These are phyloP conservation scores for Colletotrichum magnum DNA, from an alignment of 2,329 filamentous ascomycete species.

Conservation along the genomic window DNA sequence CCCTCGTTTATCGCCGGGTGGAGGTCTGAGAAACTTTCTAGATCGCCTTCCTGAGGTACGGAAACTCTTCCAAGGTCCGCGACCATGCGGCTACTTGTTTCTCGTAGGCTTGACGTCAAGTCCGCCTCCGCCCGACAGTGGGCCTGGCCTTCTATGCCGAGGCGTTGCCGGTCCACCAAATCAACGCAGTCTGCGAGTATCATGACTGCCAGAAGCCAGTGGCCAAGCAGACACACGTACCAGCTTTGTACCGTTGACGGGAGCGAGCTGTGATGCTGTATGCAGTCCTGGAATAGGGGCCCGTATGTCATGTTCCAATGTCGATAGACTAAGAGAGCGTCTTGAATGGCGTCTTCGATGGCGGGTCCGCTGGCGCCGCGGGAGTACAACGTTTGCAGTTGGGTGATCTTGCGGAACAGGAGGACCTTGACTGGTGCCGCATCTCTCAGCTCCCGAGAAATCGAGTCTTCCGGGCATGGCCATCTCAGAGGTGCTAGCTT, in stretches of 20 bases:
- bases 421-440: conserved; percentile 72
- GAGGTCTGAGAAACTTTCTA: conserved; percentile 54
- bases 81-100: conserved; percentile 60
- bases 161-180: conserved; percentile 58
- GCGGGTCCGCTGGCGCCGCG: conserved; percentile 53
- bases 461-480: conserved; percentile 69
- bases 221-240: conserved; percentile 70
- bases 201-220: conserved; percentile 71
- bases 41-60: conserved; percentile 46
- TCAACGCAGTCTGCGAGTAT: conserved; percentile 69
- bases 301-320: conserved; percentile 69
- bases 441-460: conserved; percentile 63
- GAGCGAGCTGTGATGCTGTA: conserved; percentile 63
- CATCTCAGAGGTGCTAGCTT: conserved; percentile 54
- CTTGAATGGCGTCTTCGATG: conserved; percentile 64
- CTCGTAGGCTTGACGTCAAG: conserved; percentile 58
- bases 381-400: conserved; percentile 66
- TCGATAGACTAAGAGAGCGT: conserved; percentile 64
- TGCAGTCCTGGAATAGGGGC: conserved; percentile 65
- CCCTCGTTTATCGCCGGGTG: conserved; percentile 68
- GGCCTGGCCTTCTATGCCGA: conserved; percentile 41
- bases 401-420: conserved; percentile 68
- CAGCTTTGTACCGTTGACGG: conserved; percentile 70
- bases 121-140: conserved; percentile 44
- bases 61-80: conserved; percentile 64